These are phyloP conservation scores for Colletotrichum gigasporum DNA, from an alignment of 2,329 filamentous ascomycete species.

Conservation along the genomic window DNA sequence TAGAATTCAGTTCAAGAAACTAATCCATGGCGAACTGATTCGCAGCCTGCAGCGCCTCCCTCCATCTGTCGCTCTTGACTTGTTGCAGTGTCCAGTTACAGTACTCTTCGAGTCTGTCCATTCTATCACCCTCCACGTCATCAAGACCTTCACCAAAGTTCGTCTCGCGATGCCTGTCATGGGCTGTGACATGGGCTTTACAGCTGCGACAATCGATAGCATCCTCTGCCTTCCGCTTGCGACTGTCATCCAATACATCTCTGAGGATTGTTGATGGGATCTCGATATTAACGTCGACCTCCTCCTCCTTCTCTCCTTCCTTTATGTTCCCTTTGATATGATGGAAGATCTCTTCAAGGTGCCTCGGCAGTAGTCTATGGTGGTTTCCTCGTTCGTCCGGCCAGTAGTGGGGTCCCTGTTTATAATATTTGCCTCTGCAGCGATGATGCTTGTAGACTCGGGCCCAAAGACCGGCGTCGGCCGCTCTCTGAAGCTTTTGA, in stretches of 20 bases:
- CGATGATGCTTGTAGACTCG: neutral
- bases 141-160: neutral
- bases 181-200: neutral
- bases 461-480: neutral
- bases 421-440: neutral
- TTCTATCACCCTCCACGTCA: neutral
- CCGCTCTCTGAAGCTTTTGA: neutral
- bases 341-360: conserved; percentile 26
- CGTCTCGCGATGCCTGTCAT: neutral
- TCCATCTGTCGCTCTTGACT: neutral
- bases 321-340: conserved; percentile 37
- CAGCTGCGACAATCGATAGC: neutral
- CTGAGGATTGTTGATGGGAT: too few relatives aligned
- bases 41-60: neutral
- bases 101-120: neutral
- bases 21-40: neutral
- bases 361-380: conserved; percentile 28
- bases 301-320: conserved; percentile 34
- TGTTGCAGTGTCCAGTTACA: neutral
- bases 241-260: too few relatives aligned
- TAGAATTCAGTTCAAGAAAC: neutral
- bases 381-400: conserved; percentile 32
- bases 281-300: too few relatives aligned
- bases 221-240: too few relatives aligned
- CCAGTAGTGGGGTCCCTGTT: conserved; percentile 26